Base-by-base conservation (phyloP, 2,329 filamentous ascomycete genomes). In the Emergomyces orientalis region DNA sequence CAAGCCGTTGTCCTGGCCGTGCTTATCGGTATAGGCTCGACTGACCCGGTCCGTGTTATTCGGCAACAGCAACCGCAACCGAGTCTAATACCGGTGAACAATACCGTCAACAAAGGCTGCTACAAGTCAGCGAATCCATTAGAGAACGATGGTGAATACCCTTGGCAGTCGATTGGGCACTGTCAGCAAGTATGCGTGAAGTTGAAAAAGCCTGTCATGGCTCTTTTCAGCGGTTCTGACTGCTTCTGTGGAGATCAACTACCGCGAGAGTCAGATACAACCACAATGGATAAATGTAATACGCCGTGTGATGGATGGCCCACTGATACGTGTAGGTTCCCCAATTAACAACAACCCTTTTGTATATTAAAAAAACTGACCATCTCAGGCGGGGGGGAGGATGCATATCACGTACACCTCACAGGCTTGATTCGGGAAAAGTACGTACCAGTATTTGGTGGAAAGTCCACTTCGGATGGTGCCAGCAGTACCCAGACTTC, bases 201-300 rank as follows among this genome's bases (percentile, higher is more conserved):
- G 2, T 70, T 75, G 0, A 69, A 78, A 8, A 79, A 82, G 43
- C 78, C 80, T 1, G 88, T 91, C 8, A 84, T 87, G 69, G 90
- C 81, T 39, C 76, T 89, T 54, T 83, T 81, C 8, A 80, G 81
- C 22, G 83, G 83, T 19, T 78, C 80, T 22, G 75, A 84, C 66
- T 96, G 91, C 76, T 89, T 80, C 70, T 96, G 91, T 70, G 91
- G 91, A 64, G 77, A 85, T 66, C 75, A 80, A 63, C 81, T 92
- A 57, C 91, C 91, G 0, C 79, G 86, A 19, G 69, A 78, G 47
- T 77, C 77, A 19, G 77, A 78, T 49, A 72, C 86, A 64, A 81
- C 84, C 7, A 77, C 81, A 54, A 82, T 87, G 70, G 72, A 72
- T 8, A 76, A 85, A 19, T 96, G 91, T 77, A 79, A 84, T 70